These are phyloP conservation scores for Xylaria flabelliformis DNA, from an alignment of 495 filamentous ascomycete species.

Conservation along the genomic window DNA sequence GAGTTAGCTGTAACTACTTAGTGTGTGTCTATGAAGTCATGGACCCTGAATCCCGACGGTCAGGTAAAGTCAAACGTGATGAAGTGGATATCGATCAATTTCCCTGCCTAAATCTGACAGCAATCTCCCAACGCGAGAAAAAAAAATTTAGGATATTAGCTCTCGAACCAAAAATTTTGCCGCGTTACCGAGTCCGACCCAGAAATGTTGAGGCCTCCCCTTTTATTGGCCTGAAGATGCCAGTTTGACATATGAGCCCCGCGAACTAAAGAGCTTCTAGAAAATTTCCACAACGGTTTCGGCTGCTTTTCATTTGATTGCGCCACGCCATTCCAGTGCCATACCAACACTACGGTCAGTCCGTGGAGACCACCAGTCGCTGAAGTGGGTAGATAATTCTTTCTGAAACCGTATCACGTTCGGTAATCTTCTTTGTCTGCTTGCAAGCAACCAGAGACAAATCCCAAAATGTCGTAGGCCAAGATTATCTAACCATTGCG, in stretches of 20 bases:
- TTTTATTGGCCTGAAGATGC: constrained; percentile 1
- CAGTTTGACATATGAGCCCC: constrained; percentile 3
- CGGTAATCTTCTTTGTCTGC: not conserved
- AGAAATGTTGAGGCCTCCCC: not conserved
- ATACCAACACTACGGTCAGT: not conserved
- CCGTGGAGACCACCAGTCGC: not conserved
- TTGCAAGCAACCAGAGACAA: not conserved
- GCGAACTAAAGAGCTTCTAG: constrained; percentile 20
- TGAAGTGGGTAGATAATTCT: not conserved
- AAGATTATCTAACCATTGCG: no score
- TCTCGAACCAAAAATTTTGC: constrained; percentile 12
- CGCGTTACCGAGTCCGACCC: constrained; percentile 10
- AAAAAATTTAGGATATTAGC: constrained; percentile 15
- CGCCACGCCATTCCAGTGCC: not conserved
- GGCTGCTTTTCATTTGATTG: constrained; percentile 2
- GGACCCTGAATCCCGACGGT: constrained; percentile 26
- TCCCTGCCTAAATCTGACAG: constrained; percentile 18
- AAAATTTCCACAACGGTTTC: constrained; percentile 21
- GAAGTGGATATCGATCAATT: constrained; percentile 22
- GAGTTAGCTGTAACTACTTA: constrained; percentile 3
- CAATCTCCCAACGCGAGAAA: constrained; percentile 22
- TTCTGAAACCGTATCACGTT: constrained; percentile 17
- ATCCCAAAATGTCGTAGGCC: no score
- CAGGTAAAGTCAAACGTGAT: constrained; percentile 9
- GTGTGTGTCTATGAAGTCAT: constrained; percentile 21